These are phyloP conservation scores for Epithele typhae DNA, from an alignment of 768 basidiomycete genomes.

Conservation along the genomic window DNA sequence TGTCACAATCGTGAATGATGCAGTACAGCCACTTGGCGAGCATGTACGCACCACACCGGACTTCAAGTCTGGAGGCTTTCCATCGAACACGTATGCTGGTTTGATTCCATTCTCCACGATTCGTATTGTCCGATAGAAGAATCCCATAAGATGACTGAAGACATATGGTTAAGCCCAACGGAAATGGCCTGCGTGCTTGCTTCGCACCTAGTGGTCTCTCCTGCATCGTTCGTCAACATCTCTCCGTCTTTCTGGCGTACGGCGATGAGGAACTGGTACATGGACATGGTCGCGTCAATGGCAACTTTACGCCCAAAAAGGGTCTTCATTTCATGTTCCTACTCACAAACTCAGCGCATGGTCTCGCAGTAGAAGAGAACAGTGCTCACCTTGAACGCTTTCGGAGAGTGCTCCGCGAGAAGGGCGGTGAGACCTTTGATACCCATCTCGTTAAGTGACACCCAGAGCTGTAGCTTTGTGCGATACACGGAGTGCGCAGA, in stretches of 20 bases:
- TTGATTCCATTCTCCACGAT: constrained; percentile 99
- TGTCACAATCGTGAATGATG: constrained; percentile 26
- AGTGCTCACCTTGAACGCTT: constrained; percentile 53
- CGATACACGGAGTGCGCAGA: no score
- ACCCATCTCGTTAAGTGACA: constrained; percentile 50
- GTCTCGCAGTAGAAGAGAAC: no score
- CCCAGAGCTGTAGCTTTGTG: not conserved
- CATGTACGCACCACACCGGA: constrained; percentile 76
- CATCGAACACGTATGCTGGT: constrained; percentile 97
- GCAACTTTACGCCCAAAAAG: constrained; percentile 98
- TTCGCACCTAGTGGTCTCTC: constrained; percentile 82
- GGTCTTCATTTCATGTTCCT: constrained; percentile 94
- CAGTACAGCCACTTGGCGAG: no score
- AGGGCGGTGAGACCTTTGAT: constrained; percentile 94
- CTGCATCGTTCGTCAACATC: constrained; percentile 94
- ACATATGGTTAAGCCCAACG: not conserved
- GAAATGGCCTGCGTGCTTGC: not conserved
- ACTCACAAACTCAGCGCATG: constrained; percentile 3
- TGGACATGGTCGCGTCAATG: constrained; percentile 96
- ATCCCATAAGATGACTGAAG: constrained; percentile 91
- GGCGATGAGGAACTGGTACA: constrained; percentile 97
- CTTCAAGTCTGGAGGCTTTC: constrained; percentile 96
- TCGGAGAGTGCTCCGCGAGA: constrained; percentile 86
- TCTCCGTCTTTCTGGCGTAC: constrained; percentile 96
- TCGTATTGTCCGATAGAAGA: constrained; percentile 95